Base-by-base conservation (phyloP, 179 eudicot species). In the Silene noctiflora region DNA sequence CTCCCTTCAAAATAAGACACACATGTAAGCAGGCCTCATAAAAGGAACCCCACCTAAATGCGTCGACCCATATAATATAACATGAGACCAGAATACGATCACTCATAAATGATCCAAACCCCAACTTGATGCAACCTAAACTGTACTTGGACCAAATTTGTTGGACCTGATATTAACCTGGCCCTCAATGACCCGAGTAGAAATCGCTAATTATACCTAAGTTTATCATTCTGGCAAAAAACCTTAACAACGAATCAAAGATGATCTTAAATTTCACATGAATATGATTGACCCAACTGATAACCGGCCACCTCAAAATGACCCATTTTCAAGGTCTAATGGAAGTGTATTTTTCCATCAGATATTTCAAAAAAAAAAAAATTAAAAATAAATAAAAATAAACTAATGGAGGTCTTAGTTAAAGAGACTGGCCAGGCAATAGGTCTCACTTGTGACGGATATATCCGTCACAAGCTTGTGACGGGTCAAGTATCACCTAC, bases 1-100 rank as follows among this genome's bases (percentile, higher is more conserved):
- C 97, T 53, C 97, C 95, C 97, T 91, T 51, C 58, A 51, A 51
- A 51, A 48, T 48, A 51, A 51, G 6, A 11, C n/a, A 51, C 58
- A 51, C n/a, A 4, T 14, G 19, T 51, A 51, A 51, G 58, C 14
- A 13, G 58, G 3, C n/a, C n/a, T 16, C 17, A 51, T 16, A 51
- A 16, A 48, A 12, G 2, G 14, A 48, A 48, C 4, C 56, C 16
- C 14, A 12, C 17, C 56, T 48, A 10, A 14, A 48, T 48, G 56
- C 13, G 56, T 48, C 56, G 56, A 48, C 56, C 56, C 56, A 48
- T 14, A 11, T 11, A 48, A 11, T 14, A 12, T 48, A 48, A 48
- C 56, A 14, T 48, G 56, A 14, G 16, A 48, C 56, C 56, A 12
- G n/a, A 44, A 48, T 25, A 17, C 60, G 3, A 46, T 6, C 42